phyloP scores from a whole-genome alignment of 2,329 filamentous ascomycete species.

The Botrytis tulipae region DNA sequence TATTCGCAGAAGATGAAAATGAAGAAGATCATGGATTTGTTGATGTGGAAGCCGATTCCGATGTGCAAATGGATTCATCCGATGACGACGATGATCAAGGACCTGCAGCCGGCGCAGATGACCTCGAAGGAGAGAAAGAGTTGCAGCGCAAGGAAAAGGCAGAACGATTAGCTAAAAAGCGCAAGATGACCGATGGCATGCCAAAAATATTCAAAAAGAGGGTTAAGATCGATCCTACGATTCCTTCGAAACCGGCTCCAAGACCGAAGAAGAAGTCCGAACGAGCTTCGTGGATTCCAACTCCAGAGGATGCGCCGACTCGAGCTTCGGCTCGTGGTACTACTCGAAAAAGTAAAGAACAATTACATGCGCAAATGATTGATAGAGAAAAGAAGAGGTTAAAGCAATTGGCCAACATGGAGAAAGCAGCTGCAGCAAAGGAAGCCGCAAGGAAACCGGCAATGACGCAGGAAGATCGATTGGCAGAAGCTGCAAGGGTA shows the following conservation, averaged over 20 bases:
- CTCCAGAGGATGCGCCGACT: constrained; percentile 58
- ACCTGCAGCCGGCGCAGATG: constrained; percentile 53
- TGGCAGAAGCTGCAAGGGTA: constrained; percentile 77
- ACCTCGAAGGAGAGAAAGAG: constrained; percentile 84
- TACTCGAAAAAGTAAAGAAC: constrained; percentile 58
- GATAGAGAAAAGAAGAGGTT: constrained; percentile 69
- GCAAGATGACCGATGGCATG: constrained; percentile 74
- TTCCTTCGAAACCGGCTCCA: constrained; percentile 40
- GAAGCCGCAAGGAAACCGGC: constrained; percentile 72
- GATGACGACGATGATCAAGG: constrained; percentile 79
- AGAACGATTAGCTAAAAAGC: constrained; percentile 70
- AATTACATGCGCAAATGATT: constrained; percentile 66
- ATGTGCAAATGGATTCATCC: constrained; percentile 83
- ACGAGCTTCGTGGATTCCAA: constrained; percentile 67
- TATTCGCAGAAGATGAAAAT: constrained; percentile 64
- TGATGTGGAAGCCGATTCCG: constrained; percentile 66
- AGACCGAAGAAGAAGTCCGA: constrained; percentile 68
- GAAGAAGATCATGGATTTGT: constrained; percentile 68
- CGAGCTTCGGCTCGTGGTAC: constrained; percentile 61
- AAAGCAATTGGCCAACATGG: constrained; percentile 67
- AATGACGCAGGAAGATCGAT: constrained; percentile 82
- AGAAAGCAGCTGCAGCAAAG: constrained; percentile 60
- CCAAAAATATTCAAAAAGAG: constrained; percentile 71
- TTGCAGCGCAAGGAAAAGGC: constrained; percentile 73
- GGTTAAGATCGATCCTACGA: constrained; percentile 65